Evolutionary conservation across 2,329 filamentous ascomycete species (phyloP).

Genomic region (Aureobasidium pullulans): DNA sequence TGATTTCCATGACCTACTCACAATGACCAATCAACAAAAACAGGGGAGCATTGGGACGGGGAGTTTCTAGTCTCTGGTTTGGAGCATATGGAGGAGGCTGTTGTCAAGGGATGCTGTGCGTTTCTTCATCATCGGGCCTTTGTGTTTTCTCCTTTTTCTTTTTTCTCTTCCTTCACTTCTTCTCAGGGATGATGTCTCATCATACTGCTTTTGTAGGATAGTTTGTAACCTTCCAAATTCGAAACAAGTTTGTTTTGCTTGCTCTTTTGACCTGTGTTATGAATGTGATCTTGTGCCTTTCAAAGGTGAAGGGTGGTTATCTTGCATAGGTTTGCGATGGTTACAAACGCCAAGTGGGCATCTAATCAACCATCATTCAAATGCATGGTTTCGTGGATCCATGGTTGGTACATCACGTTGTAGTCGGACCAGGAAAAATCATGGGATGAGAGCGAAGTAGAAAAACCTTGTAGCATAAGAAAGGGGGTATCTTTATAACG

Average conservation of each 20-base stretch:
- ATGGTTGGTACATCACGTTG: no score
- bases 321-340: no score
- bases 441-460: no score
- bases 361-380: no score
- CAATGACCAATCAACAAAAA: background rate
- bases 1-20: background rate
- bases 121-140: background rate
- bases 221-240: background rate
- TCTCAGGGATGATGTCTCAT: conserved; percentile 3
- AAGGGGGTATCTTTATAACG: no score
- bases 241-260: background rate
- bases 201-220: background rate
- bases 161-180: background rate
- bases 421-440: no score
- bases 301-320: no score
- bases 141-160: background rate
- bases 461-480: no score
- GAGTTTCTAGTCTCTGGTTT: background rate
- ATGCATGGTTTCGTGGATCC: no score
- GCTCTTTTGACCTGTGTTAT: no score
- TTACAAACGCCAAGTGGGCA: no score
- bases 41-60: background rate
- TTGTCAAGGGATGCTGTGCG: background rate
- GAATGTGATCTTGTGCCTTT: background rate
- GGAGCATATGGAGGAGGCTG: background rate